Conservation (phyloP, 805 yeast genomes). For the Candida coleopterorum region DNA sequence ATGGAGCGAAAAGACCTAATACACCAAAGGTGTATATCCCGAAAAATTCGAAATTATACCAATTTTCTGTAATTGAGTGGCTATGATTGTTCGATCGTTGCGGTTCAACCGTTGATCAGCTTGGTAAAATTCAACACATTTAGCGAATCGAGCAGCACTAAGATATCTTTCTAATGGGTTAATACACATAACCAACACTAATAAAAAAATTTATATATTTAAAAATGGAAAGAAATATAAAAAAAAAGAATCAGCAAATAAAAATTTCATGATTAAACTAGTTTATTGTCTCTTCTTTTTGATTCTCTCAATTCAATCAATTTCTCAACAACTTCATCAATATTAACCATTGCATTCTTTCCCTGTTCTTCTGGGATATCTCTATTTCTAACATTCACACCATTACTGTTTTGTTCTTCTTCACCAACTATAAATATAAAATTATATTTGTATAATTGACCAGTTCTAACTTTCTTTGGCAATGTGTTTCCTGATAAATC, state of each 20-base stretch:
- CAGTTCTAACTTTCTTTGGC: conserved; percentile 97
- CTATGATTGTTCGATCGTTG: conserved; percentile 26
- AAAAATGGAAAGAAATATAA: too few relatives aligned
- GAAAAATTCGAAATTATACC: conserved; percentile 20
- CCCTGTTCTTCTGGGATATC: conserved; percentile 90
- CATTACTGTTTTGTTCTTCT: conserved; percentile 71
- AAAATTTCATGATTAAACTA: conserved; percentile 15
- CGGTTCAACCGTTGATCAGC: conserved; percentile 32
- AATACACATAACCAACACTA: too few relatives aligned
- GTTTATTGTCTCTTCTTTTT: conserved; percentile 67
- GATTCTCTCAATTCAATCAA: conserved; percentile 63
- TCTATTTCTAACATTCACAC: conserved; percentile 95
- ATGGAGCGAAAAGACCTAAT: conserved; percentile 26
- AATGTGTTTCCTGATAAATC: conserved; percentile 94
- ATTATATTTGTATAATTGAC: conserved; percentile 91
- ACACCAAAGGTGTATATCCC: conserved; percentile 24
- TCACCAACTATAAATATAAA: conserved; percentile 97
- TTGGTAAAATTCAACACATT: conserved; percentile 33
- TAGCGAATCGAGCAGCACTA: conserved; percentile 31
- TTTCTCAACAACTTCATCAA: conserved; percentile 68
- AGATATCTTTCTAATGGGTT: conserved; percentile 25
- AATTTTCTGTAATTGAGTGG: conserved; percentile 25
- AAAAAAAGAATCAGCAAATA: too few relatives aligned
- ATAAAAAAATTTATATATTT: too few relatives aligned
- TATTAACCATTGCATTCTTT: conserved; percentile 77